A percentile compares a stretch with the other conserved stretches of the same genome.
Conservation (phyloP, 768 basidiomycete species). For the Scleroderma bovista region DNA sequence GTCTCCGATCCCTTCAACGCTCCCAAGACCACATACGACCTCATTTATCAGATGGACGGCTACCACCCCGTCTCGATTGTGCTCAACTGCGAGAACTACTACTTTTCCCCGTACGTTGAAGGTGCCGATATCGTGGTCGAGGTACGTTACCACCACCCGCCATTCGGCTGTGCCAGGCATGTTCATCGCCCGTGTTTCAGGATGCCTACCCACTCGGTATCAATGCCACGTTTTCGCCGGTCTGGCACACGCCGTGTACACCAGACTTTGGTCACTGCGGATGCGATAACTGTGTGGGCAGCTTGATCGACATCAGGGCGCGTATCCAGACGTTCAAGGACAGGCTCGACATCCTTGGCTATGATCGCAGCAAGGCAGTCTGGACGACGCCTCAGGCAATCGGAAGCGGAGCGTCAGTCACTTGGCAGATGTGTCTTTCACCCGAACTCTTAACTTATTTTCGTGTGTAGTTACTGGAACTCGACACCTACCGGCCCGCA, state of each 20-base stretch:
- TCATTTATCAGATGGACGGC: conserved; percentile 45
- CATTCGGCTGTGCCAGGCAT: conserved; percentile 3
- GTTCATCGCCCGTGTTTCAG: conserved; percentile 1
- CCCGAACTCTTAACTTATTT: neutral
- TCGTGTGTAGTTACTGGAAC: conserved; percentile 21
- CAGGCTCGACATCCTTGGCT: conserved; percentile 55
- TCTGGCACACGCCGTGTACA: conserved; percentile 59
- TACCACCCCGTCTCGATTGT: conserved; percentile 57
- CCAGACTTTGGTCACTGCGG: conserved; percentile 69
- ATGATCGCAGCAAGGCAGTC: conserved; percentile 59
- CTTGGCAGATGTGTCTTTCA: too few species aligned
- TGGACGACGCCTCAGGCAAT: conserved; percentile 81
- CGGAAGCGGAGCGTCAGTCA: conserved; percentile 41
- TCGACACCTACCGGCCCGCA: conserved; percentile 23
- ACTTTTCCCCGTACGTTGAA: conserved; percentile 49
- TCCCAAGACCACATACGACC: conserved; percentile 40
- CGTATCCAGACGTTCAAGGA: conserved; percentile 63
- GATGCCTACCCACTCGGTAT: conserved; percentile 37
- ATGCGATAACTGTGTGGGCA: conserved; percentile 61
- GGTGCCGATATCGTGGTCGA: conserved; percentile 71
- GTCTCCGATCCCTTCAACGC: conserved; percentile 60
- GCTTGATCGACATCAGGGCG: conserved; percentile 56
- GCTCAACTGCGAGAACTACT: conserved; percentile 55
- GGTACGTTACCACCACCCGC: conserved; percentile 53
- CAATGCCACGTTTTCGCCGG: conserved; percentile 56